A percentile compares a stretch with the other conserved stretches of the same genome.
These are phyloP conservation scores for Termitomyces sp. DNA, from an alignment of 1,284 basidiomycete species.

Conservation along the genomic window DNA sequence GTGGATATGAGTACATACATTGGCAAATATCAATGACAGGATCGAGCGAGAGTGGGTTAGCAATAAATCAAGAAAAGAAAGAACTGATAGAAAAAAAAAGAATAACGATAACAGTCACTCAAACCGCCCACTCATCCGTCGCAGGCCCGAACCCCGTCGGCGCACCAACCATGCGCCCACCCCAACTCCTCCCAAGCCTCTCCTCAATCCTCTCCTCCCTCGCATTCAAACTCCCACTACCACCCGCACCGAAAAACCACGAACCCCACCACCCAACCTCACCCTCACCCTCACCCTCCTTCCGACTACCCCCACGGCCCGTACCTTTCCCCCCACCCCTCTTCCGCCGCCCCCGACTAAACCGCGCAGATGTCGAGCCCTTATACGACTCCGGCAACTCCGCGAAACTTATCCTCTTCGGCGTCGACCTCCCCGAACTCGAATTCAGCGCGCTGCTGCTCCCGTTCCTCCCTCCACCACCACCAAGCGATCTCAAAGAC, in stretches of 20 bases:
- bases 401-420: slow-evolving; percentile 72
- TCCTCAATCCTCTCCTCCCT: slow-evolving; percentile 48
- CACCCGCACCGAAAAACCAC: slow-evolving; percentile 34
- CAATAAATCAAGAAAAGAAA: neutral
- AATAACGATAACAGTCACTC: slow-evolving; percentile 10
- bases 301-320: slow-evolving; percentile 11
- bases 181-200: slow-evolving; percentile 42
- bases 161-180: slow-evolving; percentile 27
- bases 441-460: slow-evolving; percentile 26
- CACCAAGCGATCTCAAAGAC: neutral
- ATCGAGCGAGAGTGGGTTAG: too few relatives aligned
- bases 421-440: slow-evolving; percentile 50
- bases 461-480: slow-evolving; percentile 13
- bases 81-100: neutral
- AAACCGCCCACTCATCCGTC: slow-evolving; percentile 58
- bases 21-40: neutral
- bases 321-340: slow-evolving; percentile 12
- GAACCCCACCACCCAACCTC: slow-evolving; percentile 43
- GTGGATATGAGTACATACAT: neutral
- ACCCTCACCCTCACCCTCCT: slow-evolving; percentile 2
- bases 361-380: slow-evolving; percentile 20
- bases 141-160: slow-evolving; percentile 36
- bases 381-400: slow-evolving; percentile 61
- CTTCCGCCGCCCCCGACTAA: slow-evolving; percentile 23
- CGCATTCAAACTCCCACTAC: slow-evolving; percentile 19